Evolutionary conservation across 2,329 filamentous ascomycete species (phyloP).

Genomic region (Triangularia verruculosa): DNA sequence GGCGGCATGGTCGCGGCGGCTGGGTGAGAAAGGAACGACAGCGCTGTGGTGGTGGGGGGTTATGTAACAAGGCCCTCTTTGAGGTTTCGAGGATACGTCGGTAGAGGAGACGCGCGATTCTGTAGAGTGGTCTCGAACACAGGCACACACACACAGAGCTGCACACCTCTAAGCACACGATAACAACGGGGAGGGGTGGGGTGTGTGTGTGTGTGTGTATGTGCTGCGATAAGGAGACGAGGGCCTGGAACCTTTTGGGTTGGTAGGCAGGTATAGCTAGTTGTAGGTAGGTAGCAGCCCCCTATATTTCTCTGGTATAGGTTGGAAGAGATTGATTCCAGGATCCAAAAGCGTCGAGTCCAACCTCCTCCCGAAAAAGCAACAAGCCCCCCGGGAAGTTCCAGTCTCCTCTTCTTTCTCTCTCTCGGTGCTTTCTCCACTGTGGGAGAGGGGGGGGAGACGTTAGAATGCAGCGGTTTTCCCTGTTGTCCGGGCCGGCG

Average conservation of each 20-base stretch:
- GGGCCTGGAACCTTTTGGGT: slow-evolving; percentile 2
- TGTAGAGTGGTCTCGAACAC: background rate
- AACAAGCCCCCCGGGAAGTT: slow-evolving; percentile 12
- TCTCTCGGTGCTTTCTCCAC: slow-evolving; percentile 15
- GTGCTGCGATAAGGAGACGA: slow-evolving; percentile 9
- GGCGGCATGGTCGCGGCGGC: slow-evolving; percentile 32
- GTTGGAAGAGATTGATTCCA: slow-evolving; percentile 11
- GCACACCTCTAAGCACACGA: background rate
- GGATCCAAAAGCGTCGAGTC: slow-evolving; percentile 12
- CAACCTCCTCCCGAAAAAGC: slow-evolving; percentile 4
- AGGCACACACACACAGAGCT: background rate
- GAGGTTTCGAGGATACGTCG: background rate
- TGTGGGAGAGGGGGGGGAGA: background rate
- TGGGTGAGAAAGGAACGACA: background rate
- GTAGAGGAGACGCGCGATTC: background rate
- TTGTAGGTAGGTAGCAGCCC: background rate
- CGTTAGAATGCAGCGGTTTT: slow-evolving; percentile 17
- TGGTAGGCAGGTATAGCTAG: background rate
- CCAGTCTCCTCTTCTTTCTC: slow-evolving; percentile 16
- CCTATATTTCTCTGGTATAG: background rate
- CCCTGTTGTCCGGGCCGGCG: slow-evolving; percentile 17
- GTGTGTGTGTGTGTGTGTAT: too few species aligned
- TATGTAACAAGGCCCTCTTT: background rate
- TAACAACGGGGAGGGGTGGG: slow-evolving; percentile 4
- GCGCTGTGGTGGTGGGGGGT: background rate